A percentile compares a stretch with the other conserved stretches of the same genome.
Conservation (phyloP, 805 yeast species). For the Dipodascus albidus region DNA sequence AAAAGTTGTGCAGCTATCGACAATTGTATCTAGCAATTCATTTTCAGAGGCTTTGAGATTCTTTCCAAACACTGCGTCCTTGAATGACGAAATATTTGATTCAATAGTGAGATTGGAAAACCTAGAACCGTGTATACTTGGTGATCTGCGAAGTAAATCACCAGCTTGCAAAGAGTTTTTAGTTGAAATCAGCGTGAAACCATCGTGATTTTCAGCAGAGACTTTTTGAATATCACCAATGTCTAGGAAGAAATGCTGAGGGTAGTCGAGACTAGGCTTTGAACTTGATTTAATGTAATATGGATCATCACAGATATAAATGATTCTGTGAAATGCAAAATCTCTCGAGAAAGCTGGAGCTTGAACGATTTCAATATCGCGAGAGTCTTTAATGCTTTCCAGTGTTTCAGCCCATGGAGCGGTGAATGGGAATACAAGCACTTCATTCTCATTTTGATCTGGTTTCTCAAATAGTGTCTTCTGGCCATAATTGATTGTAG, state of each 20-base stretch:
- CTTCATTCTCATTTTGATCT: slow-evolving; percentile 20
- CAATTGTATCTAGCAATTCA: slow-evolving; percentile 16
- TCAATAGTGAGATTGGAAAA: slow-evolving; percentile 5
- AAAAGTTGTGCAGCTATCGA: slow-evolving; percentile 20
- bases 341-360: slow-evolving; percentile 13
- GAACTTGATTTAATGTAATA: neutral
- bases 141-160: neutral
- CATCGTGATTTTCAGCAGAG: neutral
- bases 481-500: slow-evolving; percentile 16
- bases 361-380: slow-evolving; percentile 14
- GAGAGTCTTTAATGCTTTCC: slow-evolving; percentile 22
- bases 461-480: slow-evolving; percentile 19
- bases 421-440: slow-evolving; percentile 18
- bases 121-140: neutral
- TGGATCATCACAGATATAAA: neutral
- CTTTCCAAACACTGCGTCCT: neutral
- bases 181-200: neutral
- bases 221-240: neutral
- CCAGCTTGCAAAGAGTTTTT: neutral
- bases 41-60: slow-evolving; percentile 6
- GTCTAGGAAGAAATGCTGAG: neutral
- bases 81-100: neutral
- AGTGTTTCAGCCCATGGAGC: slow-evolving; percentile 15
- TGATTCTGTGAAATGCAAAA: neutral
- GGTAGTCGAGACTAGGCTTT: neutral